Percentiles rank a stretch among this genome's conserved stretches.
Evolutionary conservation across 176 grass and related monocot genomes (phyloP).

Genomic region (Poa pratensis): DNA sequence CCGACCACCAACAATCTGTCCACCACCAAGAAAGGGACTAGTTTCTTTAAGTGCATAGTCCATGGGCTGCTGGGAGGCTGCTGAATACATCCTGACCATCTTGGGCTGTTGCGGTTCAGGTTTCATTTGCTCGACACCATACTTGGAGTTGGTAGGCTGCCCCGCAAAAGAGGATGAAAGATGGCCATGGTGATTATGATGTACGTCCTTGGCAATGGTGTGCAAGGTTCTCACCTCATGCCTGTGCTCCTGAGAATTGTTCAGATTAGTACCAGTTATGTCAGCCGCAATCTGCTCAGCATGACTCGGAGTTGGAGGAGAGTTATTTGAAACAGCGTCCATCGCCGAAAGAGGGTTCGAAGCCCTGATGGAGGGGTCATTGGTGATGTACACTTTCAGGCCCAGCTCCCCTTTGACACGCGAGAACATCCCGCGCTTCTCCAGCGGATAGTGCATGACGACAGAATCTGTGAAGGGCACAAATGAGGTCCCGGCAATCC

Average conservation of each 20-base stretch:
- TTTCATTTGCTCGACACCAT: constrained; percentile 72
- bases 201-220: constrained; percentile 69
- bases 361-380: constrained; percentile 81
- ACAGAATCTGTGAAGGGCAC: constrained; percentile 79
- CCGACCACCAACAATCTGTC: constrained; percentile 87
- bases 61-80: constrained; percentile 80
- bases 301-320: constrained; percentile 52
- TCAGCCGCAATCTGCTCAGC: constrained; percentile 57
- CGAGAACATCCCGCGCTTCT: constrained; percentile 95
- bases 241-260: constrained; percentile 51
- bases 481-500: constrained; percentile 88
- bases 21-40: constrained; percentile 88
- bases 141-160: constrained; percentile 66
- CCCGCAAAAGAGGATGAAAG: constrained; percentile 53
- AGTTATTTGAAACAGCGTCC: constrained; percentile 64
- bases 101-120: constrained; percentile 60
- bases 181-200: constrained; percentile 61
- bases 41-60: constrained; percentile 96
- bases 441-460: constrained; percentile 86
- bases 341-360: constrained; percentile 82
- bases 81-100: constrained; percentile 89
- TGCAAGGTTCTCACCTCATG: constrained; percentile 69
- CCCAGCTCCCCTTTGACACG: constrained; percentile 87
- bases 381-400: constrained; percentile 89
- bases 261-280: constrained; percentile 54